phyloP scores from a whole-genome alignment of 495 filamentous ascomycete genomes.

The Penicillium diatomitis region DNA sequence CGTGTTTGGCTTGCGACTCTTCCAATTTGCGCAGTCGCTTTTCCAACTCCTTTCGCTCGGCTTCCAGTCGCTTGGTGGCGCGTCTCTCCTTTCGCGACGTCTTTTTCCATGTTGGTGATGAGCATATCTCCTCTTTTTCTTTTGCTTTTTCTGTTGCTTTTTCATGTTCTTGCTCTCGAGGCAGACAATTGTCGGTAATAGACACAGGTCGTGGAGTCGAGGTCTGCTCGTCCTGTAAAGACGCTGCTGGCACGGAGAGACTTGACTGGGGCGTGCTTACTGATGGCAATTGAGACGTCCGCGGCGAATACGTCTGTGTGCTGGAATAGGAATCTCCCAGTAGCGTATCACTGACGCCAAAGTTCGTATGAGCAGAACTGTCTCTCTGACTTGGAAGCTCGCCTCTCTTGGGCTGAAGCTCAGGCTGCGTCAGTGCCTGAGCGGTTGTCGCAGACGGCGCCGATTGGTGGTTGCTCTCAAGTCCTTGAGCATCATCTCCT shows the following conservation, averaged over 20 bases:
- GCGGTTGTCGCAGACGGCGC: background rate
- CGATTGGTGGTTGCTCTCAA: background rate
- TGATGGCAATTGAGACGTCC: slow-evolving; percentile 11
- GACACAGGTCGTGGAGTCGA: slow-evolving; percentile 1
- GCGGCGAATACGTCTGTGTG: slow-evolving; percentile 11
- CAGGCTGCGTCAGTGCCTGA: no score
- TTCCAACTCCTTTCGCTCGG: slow-evolving; percentile 30
- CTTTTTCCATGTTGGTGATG: slow-evolving; percentile 14
- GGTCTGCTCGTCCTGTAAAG: slow-evolving; percentile 1
- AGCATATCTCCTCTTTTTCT: slow-evolving; percentile 3
- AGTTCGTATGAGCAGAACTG: slow-evolving; percentile 1
- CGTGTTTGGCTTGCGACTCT: slow-evolving; percentile 15
- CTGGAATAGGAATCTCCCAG: slow-evolving; percentile 9
- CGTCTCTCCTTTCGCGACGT: slow-evolving; percentile 24
- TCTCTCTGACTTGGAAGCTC: slow-evolving; percentile 2
- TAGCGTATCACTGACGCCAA: background rate
- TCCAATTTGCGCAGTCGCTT: slow-evolving; percentile 27
- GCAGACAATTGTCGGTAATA: background rate
- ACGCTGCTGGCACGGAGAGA: slow-evolving; percentile 8
- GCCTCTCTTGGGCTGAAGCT: background rate
- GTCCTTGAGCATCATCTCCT: background rate
- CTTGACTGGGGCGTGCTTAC: slow-evolving; percentile 13
- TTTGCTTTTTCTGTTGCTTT: background rate
- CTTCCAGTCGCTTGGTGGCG: slow-evolving; percentile 29
- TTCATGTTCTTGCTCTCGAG: no score